Base-by-base conservation (phyloP, 768 basidiomycete genomes). In the Serpula lacrymans region DNA sequence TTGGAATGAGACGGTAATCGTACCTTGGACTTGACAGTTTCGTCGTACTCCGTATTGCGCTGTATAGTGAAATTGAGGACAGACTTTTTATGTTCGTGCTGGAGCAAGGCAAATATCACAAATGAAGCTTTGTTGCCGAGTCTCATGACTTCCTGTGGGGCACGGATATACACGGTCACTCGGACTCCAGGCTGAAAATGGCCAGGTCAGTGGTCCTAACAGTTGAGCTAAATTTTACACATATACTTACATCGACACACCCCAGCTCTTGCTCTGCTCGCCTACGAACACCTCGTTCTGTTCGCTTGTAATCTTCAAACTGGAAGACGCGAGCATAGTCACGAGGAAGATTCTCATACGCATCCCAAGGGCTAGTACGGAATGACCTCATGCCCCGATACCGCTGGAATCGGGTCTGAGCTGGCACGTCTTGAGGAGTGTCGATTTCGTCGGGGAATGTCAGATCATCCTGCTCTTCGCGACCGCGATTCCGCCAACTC, bases 391-490 rank as follows among this genome's bases (percentile, higher is more conserved):
- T 62, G 6, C 95, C 95, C 43, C 95, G 82, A 60, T 82, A 99
- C 34, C 94, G 78, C 53, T 91, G 89, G 67, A 98, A 98, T 9
- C 96, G 80, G 8, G 74, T 75, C 13, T 77, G 70, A 3, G 94
- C 94, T 2, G 88, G 66, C 8, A 83, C 67, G 42, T 97, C 87
- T 48, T 81, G 79, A 0, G 95, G 95, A 0, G 96, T 98, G 53
- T 98, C 94, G 9, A 95, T 75, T 60, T 99, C 95, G 55, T 99
- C 95, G 0, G 95, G 95, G 65, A 97, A 99, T n/a, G 77, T 72
- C 18, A 79, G 63, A 49, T 96, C 88, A 37, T 89, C 84, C 26
- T 81, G 77, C 52, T 90, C 88, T 62, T 89, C 87, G 13, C 79
- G 74, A 37, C 78, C 72, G 39, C 82, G 80, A 45, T 71, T 75